Base-by-base conservation (phyloP, 164 flowering plant species). In the Brasenia schreberi region DNA sequence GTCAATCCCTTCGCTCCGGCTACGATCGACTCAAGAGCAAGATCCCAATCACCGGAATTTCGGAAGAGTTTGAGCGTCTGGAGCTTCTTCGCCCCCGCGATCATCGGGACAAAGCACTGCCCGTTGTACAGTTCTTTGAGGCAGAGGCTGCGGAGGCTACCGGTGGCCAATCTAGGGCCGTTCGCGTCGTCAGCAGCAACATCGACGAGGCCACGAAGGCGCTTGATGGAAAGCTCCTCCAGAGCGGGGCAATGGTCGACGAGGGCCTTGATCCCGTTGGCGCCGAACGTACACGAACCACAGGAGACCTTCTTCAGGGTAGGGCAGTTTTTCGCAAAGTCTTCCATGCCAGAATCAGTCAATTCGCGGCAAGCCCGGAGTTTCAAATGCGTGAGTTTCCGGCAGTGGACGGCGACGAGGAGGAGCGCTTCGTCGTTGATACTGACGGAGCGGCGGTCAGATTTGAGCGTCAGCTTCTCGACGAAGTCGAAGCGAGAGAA, bases 41-140 rank as follows among this genome's bases (percentile, higher is more conserved):
- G 70, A 75, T 95, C 99, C 99, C 97, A 91, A 66, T 89, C 90
- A 2, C 97, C 97, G 56, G 85, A 78, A 74, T 97, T 89, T 16
- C 94, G 72, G 69, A 82, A 77, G 14, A 91, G 74, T 62, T 86
- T 91, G 70, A 92, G 67, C 1, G 86, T 82, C 44, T 64, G 81
- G 18, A 91, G 77, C 45, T 81, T 88, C 72, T 83, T 89, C 4
- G 96, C 70, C 0, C 82, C 89, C 5, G 75, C 64, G 2, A 95
- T 77, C 6, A 92, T 74, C 5, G 92, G 89, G 11, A 73, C 92
- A 33, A 95, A 91, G 66, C 85, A 80, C 79, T 85, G 96, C 7
- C 97, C 99, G 49, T 84, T 83, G 61, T 82, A 79, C 16, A 95
- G 81, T 78, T 91, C 97, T 73, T 91, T 91, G 69, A 89, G 69